Percentiles rank a stretch among this genome's conserved stretches.
phyloP scores from a whole-genome alignment of 345 rosid species.

The Turnera subulata region DNA sequence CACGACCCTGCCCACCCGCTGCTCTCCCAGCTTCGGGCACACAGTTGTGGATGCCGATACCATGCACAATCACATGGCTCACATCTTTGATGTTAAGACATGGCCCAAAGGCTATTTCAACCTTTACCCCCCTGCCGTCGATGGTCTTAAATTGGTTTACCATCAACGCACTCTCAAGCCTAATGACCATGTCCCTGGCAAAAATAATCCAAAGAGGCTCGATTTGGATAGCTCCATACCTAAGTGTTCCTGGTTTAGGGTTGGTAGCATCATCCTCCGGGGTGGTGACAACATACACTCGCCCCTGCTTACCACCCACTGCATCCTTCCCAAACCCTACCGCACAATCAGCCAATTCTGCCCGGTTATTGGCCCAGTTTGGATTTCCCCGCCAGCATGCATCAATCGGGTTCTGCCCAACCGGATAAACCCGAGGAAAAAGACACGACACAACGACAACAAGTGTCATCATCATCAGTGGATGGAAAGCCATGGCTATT shows the following conservation, averaged over 20 bases:
- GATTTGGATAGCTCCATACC: constrained; percentile 19
- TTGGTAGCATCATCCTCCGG: constrained; percentile 20
- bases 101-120: constrained; percentile 21
- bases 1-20: constrained; percentile 13
- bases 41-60: constrained; percentile 24
- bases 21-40: constrained; percentile 11
- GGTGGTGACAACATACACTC: constrained; percentile 14
- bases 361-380: constrained; percentile 17
- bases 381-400: constrained; percentile 21
- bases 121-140: constrained; percentile 23
- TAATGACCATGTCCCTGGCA: constrained; percentile 15
- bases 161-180: constrained; percentile 18
- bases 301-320: constrained; percentile 19
- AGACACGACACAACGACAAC: no score
- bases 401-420: constrained; percentile 23
- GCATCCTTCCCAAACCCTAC: constrained; percentile 24
- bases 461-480: no score
- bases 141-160: constrained; percentile 24
- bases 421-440: no score
- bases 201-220: constrained; percentile 26
- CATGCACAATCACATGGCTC: constrained; percentile 25
- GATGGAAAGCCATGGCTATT: no score
- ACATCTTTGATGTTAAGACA: constrained; percentile 21
- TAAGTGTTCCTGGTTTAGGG: constrained; percentile 23
- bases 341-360: constrained; percentile 17